A percentile compares a stretch with the other conserved stretches of the same genome.
Conservation (phyloP, 441 rosid genomes). For the Bocquillonia castaneifolia region DNA sequence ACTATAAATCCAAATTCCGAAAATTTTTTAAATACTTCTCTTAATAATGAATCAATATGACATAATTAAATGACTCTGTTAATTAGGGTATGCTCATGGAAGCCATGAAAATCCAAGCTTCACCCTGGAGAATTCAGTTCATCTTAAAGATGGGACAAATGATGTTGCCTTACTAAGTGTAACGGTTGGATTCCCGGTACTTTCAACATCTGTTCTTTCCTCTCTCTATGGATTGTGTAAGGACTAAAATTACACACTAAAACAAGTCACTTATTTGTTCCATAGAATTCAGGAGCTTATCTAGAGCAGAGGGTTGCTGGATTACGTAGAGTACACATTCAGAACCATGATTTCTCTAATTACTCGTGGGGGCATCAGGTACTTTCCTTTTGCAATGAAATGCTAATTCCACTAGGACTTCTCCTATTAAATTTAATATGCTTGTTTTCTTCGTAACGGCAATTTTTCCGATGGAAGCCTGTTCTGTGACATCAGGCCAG, state of each 20-base stretch:
- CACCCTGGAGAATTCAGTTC: conserved; percentile 35
- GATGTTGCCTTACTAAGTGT: conserved; percentile 56
- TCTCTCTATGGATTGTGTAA: background rate
- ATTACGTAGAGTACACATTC: conserved; percentile 38
- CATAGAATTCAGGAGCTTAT: conserved; percentile 62
- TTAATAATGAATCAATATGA: background rate
- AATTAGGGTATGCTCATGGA: conserved; percentile 60
- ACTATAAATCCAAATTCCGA: background rate
- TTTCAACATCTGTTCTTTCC: conserved; percentile 18
- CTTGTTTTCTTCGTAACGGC: background rate
- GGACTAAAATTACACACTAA: background rate
- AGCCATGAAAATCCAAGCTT: conserved; percentile 26
- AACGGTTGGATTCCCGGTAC: conserved; percentile 69
- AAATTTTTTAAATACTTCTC: background rate
- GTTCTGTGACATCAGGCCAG: background rate
- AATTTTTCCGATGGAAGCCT: background rate
- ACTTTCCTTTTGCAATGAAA: background rate
- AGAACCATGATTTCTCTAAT: conserved; percentile 34
- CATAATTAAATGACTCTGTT: conserved; percentile 10
- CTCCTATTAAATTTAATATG: background rate
- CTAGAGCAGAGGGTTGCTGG: conserved; percentile 56
- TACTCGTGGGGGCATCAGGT: conserved; percentile 74
- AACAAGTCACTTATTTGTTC: conserved; percentile 10
- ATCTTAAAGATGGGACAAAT: conserved; percentile 51
- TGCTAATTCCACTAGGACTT: background rate